Percentiles rank a stretch among this genome's conserved stretches.
phyloP scores from a whole-genome alignment of 2,329 filamentous ascomycete species.

The Sarocladium kiliense region DNA sequence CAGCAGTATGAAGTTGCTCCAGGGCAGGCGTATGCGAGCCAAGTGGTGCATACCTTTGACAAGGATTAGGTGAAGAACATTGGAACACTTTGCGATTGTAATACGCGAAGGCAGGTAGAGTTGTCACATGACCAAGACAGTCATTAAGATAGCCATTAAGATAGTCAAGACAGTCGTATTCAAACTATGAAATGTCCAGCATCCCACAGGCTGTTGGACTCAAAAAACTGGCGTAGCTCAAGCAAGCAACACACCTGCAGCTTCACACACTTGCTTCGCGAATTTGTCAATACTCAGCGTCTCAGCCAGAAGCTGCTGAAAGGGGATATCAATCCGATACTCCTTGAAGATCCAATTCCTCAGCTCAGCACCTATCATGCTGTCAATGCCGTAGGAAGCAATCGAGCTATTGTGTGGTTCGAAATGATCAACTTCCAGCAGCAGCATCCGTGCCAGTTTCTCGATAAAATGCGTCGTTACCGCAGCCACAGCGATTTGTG shows the following conservation, averaged over 20 bases:
- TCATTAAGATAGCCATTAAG: no score
- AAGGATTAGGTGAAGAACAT: no score
- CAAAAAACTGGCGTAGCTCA: background rate
- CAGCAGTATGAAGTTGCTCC: no score
- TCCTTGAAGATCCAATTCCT: slow-evolving; percentile 27
- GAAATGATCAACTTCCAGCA: slow-evolving; percentile 20
- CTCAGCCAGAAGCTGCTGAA: slow-evolving; percentile 14
- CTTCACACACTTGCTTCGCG: background rate
- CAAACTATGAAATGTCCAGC: no score
- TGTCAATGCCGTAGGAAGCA: slow-evolving; percentile 30
- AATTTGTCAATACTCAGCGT: background rate
- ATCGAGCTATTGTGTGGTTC: slow-evolving; percentile 17
- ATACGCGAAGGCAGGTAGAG: no score
- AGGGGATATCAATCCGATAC: slow-evolving; percentile 28
- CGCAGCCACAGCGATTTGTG: slow-evolving; percentile 9
- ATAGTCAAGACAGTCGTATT: no score
- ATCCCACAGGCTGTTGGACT: no score
- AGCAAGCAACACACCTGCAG: background rate
- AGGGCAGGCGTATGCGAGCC: no score
- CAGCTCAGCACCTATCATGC: slow-evolving; percentile 35
- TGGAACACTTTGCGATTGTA: no score
- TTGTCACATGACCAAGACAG: no score
- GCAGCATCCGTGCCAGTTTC: slow-evolving; percentile 18
- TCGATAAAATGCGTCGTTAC: slow-evolving; percentile 11
- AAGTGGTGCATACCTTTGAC: no score